Conservation (phyloP, 352 stramenopile species). For the Phytopythium vexans region DNA sequence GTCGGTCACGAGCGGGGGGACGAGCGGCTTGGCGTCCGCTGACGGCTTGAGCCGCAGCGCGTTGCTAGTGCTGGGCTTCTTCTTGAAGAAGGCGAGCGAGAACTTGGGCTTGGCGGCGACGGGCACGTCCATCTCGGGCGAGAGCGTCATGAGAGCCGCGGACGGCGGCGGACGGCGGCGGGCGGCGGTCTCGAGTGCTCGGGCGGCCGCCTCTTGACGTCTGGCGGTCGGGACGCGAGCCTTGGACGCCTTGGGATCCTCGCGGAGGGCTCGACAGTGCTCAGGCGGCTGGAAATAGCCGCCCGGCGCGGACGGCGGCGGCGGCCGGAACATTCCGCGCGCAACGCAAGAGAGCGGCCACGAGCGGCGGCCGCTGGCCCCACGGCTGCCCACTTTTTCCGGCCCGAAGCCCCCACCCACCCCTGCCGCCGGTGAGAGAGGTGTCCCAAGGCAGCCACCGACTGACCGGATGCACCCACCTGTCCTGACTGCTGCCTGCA, state of each 20-base stretch:
- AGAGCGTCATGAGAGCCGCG: slow-evolving; percentile 1
- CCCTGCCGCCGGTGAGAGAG: background rate
- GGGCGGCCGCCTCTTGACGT: no score
- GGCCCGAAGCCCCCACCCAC: background rate
- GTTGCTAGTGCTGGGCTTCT: background rate
- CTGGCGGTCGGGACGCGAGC: no score
- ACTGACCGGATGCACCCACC: no score
- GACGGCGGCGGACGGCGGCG: background rate
- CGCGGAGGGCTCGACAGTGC: no score
- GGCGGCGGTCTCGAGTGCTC: background rate
- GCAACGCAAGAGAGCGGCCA: slow-evolving; percentile 4
- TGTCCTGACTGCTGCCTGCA: no score
- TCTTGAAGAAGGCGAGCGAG: slow-evolving; percentile 12
- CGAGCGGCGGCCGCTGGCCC: background rate
- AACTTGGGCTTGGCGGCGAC: slow-evolving; percentile 18
- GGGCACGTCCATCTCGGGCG: background rate
- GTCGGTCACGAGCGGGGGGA: background rate
- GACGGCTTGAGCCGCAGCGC: background rate
- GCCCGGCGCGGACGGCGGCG: no score
- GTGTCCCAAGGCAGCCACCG: no score
- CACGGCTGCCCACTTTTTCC: background rate
- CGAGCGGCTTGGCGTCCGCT: background rate
- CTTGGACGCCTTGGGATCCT: background rate
- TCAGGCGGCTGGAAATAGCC: no score
- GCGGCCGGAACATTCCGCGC: slow-evolving; percentile 3